A percentile compares a stretch with the other conserved stretches of the same genome.
Conservation (phyloP, 1,139 yeast genomes). For the Candida smagusa region DNA sequence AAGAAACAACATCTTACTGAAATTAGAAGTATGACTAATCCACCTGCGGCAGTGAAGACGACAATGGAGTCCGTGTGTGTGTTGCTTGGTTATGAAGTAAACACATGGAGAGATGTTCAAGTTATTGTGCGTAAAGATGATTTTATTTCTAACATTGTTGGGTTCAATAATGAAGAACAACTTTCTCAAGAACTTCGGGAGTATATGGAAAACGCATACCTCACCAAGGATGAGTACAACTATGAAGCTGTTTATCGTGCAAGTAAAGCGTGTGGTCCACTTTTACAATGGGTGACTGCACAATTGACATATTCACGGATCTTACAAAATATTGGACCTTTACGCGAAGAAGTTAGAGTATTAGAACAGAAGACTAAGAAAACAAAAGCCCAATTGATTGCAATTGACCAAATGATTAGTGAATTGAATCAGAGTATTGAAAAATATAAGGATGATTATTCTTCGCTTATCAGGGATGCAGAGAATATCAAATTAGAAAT, state of each 20-base stretch:
- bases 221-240: constrained; percentile 62
- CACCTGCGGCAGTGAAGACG: constrained; percentile 84
- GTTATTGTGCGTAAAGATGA: constrained; percentile 79
- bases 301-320: constrained; percentile 72
- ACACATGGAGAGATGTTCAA: constrained; percentile 82
- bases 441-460: constrained; percentile 63
- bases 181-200: constrained; percentile 51
- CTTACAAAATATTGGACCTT: constrained; percentile 70
- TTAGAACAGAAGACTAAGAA: constrained; percentile 61
- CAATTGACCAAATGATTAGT: constrained; percentile 75
- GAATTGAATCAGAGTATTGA: constrained; percentile 75
- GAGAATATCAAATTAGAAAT: constrained; percentile 75
- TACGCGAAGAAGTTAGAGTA: constrained; percentile 59
- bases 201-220: constrained; percentile 57
- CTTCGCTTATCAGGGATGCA: constrained; percentile 69
- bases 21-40: constrained; percentile 82
- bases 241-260: constrained; percentile 81
- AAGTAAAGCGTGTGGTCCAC: constrained; percentile 93
- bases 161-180: constrained; percentile 62
- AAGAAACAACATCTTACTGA: constrained; percentile 92
- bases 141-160: constrained; percentile 79
- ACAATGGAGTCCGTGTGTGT: constrained; percentile 88
- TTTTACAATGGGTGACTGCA: constrained; percentile 86
- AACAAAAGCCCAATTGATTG: constrained; percentile 66
- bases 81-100: constrained; percentile 67